A percentile compares a stretch with the other conserved stretches of the same genome.
Conservation (phyloP, 1,284 basidiomycete genomes). For the Marasmius tenuissimus region DNA sequence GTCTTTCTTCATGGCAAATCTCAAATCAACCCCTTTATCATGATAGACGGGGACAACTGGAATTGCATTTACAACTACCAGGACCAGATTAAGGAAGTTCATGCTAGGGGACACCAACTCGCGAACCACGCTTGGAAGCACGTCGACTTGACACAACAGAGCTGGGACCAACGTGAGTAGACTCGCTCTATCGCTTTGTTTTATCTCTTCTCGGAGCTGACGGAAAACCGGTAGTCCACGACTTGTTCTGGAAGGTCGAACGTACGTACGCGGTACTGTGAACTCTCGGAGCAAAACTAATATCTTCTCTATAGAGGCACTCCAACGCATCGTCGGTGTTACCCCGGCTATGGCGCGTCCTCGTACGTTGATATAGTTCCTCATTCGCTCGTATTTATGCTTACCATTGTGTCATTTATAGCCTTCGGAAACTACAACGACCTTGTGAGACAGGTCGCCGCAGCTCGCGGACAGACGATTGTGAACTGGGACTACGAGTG, state of each 20-base stretch:
- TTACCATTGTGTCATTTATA: conserved; percentile 2
- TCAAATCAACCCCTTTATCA: not conserved
- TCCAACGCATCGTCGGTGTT: conserved; percentile 27
- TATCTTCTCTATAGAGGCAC: conserved; percentile 22
- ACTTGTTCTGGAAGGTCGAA: conserved; percentile 15
- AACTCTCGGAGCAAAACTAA: not conserved
- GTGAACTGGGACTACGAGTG: conserved; percentile 15
- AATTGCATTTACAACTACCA: not conserved
- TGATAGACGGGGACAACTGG: not conserved
- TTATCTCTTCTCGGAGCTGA: not conserved
- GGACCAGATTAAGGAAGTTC: not conserved
- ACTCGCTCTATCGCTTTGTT: not conserved
- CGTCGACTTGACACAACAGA: not conserved
- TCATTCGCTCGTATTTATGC: not conserved
- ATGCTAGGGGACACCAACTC: not conserved
- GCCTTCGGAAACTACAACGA: conserved; percentile 31
- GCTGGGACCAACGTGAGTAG: not conserved
- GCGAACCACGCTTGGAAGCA: not conserved
- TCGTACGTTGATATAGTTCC: conserved; percentile 20
- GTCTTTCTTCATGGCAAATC: not conserved
- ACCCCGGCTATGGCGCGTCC: conserved; percentile 31
- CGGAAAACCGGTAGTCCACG: conserved; percentile 6
- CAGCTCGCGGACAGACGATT: conserved; percentile 20
- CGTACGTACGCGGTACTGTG: not conserved
- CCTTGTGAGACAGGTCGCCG: conserved; percentile 22